Evolutionary conservation across 768 basidiomycete genomes (phyloP).

Genomic region (Neoboletus subvelutipes): DNA sequence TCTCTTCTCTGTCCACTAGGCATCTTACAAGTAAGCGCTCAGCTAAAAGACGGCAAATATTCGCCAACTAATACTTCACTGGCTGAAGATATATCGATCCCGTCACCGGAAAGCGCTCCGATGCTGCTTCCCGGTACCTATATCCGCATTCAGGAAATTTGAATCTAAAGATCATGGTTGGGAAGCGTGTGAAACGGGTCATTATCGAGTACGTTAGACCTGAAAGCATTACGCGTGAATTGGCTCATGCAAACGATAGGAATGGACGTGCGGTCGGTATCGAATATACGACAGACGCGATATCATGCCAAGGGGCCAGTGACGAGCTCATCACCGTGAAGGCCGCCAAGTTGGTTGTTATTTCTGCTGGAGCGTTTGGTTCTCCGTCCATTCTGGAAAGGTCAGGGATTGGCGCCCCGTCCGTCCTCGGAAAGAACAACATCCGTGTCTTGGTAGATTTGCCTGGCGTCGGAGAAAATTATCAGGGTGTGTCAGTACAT

Average conservation of each 20-base stretch:
- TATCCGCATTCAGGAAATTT: constrained; percentile 32
- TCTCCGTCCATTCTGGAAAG: constrained; percentile 58
- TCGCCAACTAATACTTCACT: background rate
- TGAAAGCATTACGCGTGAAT: too few species aligned
- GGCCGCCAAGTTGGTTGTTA: constrained; percentile 36
- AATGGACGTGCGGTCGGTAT: constrained; percentile 39
- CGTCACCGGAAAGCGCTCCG: constrained; percentile 35
- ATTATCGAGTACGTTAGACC: background rate
- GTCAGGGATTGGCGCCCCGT: constrained; percentile 64
- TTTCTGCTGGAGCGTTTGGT: constrained; percentile 47
- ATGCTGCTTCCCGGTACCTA: constrained; percentile 35
- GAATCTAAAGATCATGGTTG: constrained; percentile 30
- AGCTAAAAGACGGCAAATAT: too few species aligned
- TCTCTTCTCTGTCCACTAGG: background rate
- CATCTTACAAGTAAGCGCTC: constrained; percentile 6
- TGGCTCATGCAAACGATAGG: constrained; percentile 15
- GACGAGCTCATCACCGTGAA: constrained; percentile 15
- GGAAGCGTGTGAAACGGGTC: too few species aligned
- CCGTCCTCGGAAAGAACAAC: constrained; percentile 45
- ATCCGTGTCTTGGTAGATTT: constrained; percentile 58
- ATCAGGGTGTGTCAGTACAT: constrained; percentile 39
- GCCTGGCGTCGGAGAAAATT: constrained; percentile 68
- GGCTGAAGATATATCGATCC: constrained; percentile 51
- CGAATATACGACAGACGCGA: constrained; percentile 32
- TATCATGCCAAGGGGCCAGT: constrained; percentile 18